Percentiles rank a stretch among this genome's conserved stretches.
Conservation (phyloP, 163 green algal species). For the Volvox carteri region DNA sequence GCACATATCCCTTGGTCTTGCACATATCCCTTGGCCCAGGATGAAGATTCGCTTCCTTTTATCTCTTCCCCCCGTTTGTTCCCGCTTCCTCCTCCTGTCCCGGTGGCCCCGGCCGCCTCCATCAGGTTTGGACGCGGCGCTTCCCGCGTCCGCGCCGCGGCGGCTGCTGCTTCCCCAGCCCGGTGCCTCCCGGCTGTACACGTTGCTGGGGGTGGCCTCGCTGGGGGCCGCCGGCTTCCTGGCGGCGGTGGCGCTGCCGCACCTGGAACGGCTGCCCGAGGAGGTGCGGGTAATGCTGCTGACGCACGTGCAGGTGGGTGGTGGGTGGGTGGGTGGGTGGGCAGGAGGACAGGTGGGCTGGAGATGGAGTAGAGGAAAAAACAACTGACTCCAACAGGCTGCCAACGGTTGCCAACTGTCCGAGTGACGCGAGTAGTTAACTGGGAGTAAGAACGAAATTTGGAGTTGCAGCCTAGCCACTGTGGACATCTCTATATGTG, state of each 20-base stretch:
- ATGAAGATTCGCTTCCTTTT: too few species aligned
- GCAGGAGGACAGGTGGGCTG: background rate
- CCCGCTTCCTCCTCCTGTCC: background rate
- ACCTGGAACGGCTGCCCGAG: conserved; percentile 37
- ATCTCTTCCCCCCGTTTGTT: too few species aligned
- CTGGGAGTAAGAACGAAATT: too few species aligned
- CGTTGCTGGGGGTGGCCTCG: conserved; percentile 56
- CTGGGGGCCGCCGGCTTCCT: conserved; percentile 64
- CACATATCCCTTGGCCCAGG: too few species aligned
- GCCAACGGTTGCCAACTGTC: too few species aligned
- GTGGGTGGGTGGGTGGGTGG: background rate
- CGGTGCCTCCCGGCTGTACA: conserved; percentile 46
- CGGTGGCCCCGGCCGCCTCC: too few species aligned
- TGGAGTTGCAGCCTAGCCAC: too few species aligned
- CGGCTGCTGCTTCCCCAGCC: conserved; percentile 56
- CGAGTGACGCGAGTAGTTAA: too few species aligned
- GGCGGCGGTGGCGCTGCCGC: conserved; percentile 54
- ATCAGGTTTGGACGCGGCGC: conserved; percentile 47
- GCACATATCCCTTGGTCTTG: too few species aligned
- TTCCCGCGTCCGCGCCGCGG: conserved; percentile 14
- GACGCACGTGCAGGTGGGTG: conserved; percentile 50
- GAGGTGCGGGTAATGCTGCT: conserved; percentile 20
- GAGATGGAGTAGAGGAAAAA: too few species aligned
- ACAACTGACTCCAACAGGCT: too few species aligned
- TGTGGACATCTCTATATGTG: too few species aligned